Percentiles rank a stretch among this genome's conserved stretches.
phyloP scores from a whole-genome alignment of 805 yeast genomes.

The Lachancea thermotolerans region DNA sequence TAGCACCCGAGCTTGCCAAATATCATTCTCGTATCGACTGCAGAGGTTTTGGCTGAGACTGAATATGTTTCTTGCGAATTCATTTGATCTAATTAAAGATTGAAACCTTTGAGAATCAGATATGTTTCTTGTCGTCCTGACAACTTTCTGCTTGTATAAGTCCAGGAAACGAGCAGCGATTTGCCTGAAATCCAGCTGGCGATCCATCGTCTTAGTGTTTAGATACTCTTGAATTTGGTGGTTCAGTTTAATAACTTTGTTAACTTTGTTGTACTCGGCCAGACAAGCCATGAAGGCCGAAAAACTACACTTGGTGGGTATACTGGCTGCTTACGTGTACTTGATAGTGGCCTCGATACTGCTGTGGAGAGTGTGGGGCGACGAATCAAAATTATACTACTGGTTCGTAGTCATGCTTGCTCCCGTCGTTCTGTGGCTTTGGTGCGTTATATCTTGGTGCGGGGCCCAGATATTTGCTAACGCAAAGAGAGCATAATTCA shows the following conservation, averaged over 20 bases:
- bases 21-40: constrained; percentile 37
- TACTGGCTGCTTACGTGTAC: constrained; percentile 15
- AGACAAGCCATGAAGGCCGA: constrained; percentile 4
- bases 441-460: constrained; percentile 31
- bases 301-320: neutral
- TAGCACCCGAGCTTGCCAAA: constrained; percentile 49
- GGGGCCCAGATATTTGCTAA: constrained; percentile 29
- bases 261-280: neutral
- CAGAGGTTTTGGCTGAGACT: constrained; percentile 20
- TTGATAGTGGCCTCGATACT: constrained; percentile 9
- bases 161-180: constrained; percentile 19
- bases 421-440: constrained; percentile 29
- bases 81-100: constrained; percentile 14
- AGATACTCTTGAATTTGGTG: too few relatives aligned
- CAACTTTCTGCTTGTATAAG: constrained; percentile 16
- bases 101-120: constrained; percentile 14
- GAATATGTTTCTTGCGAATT: constrained; percentile 22
- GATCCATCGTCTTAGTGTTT: neutral
- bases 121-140: constrained; percentile 16
- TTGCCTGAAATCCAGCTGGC: neutral
- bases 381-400: constrained; percentile 17
- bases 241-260: too few relatives aligned
- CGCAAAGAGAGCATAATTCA: constrained; percentile 15
- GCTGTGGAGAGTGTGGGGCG: constrained; percentile 11
- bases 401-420: constrained; percentile 25